These are phyloP conservation scores for Chlorencoelia australis DNA, from an alignment of 2,329 filamentous ascomycete genomes.

Conservation along the genomic window DNA sequence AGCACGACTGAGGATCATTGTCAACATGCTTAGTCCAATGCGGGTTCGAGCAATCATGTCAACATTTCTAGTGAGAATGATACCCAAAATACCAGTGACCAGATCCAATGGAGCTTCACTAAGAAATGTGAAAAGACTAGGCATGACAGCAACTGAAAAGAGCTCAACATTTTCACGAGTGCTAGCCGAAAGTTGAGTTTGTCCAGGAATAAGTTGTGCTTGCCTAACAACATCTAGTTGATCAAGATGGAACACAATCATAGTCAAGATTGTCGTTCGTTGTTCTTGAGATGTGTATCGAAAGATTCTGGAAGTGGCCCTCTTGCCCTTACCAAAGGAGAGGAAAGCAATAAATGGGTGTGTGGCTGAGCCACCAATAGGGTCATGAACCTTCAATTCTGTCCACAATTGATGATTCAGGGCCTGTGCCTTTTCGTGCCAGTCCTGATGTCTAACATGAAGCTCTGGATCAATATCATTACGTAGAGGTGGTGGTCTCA, in stretches of 20 bases:
- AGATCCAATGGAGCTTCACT: conserved; percentile 86
- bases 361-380: conserved; percentile 63
- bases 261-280: conserved; percentile 87
- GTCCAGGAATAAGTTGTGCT: conserved; percentile 63
- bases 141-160: conserved; percentile 81
- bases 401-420: conserved; percentile 77
- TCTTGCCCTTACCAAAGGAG: conserved; percentile 92
- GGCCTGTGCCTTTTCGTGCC: conserved; percentile 59
- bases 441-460: conserved; percentile 67
- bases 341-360: conserved; percentile 97
- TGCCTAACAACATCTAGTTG: conserved; percentile 80
- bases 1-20: conserved; percentile 86
- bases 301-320: conserved; percentile 89
- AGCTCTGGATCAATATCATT: conserved; percentile 57
- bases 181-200: conserved; percentile 60
- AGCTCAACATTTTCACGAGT: conserved; percentile 88
- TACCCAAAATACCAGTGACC: conserved; percentile 77
- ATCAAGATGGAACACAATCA: conserved; percentile 91
- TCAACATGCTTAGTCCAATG: conserved; percentile 81
- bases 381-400: conserved; percentile 85
- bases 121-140: conserved; percentile 79
- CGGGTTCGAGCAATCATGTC: conserved; percentile 77
- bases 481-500: conserved; percentile 55
- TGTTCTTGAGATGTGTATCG: conserved; percentile 86
- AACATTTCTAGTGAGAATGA: conserved; percentile 75